phyloP scores from a whole-genome alignment of 805 yeast species.

The Metschnikowia vanudenii region DNA sequence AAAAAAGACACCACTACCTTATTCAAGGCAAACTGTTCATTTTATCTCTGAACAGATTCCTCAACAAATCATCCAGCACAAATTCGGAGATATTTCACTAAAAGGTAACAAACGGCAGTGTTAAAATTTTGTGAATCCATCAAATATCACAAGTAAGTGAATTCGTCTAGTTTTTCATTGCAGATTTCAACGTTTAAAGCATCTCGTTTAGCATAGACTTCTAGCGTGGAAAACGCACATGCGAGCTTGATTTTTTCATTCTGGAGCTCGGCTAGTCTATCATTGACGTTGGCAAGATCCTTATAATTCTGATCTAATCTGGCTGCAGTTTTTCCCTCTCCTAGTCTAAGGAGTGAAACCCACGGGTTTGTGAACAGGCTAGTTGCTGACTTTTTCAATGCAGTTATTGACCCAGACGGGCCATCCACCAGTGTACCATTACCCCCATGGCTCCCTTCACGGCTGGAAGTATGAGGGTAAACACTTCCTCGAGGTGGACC shows the following conservation, averaged over 20 bases:
- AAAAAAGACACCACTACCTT: no score
- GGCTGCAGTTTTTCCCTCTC: constrained; percentile 26
- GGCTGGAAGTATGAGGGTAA: constrained; percentile 1
- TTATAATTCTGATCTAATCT: constrained; percentile 26
- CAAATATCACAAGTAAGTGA: constrained; percentile 35
- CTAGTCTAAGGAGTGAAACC: constrained; percentile 30
- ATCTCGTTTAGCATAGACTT: constrained; percentile 30
- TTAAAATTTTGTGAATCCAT: background rate
- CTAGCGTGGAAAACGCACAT: constrained; percentile 14
- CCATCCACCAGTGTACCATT: background rate
- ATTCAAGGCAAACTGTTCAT: no score
- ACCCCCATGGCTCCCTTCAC: constrained; percentile 2
- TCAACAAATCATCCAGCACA: no score
- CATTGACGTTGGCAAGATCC: constrained; percentile 27
- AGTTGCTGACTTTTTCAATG: background rate
- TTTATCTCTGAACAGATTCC: no score
- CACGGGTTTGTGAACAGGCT: constrained; percentile 26
- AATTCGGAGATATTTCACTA: no score
- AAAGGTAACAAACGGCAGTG: no score
- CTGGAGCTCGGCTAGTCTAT: constrained; percentile 28
- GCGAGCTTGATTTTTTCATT: constrained; percentile 22
- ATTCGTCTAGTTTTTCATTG: constrained; percentile 50
- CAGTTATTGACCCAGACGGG: background rate
- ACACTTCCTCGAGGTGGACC: background rate
- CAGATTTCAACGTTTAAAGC: constrained; percentile 36